Evolutionary conservation across 2,329 filamentous ascomycete genomes (phyloP).

Genomic region (Diaporthe batatas): DNA sequence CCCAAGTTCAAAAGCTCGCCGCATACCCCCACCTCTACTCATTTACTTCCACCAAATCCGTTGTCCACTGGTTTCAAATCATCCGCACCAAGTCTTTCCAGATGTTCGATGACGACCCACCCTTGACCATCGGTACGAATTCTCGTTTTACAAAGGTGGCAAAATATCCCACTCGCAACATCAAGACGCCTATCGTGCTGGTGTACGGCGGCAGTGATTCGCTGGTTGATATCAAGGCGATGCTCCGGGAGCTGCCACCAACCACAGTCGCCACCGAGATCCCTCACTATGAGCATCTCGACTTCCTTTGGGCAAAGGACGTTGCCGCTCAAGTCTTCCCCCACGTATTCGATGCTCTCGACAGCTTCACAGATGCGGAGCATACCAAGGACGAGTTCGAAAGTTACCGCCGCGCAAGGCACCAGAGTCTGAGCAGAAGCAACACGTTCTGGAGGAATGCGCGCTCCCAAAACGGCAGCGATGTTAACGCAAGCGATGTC

Average conservation of each 20-base stretch:
- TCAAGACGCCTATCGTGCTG: slow-evolving; percentile 93
- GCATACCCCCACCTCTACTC: slow-evolving; percentile 97
- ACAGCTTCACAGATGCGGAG: slow-evolving; percentile 73
- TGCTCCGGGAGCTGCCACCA: slow-evolving; percentile 88
- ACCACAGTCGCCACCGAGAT: slow-evolving; percentile 90
- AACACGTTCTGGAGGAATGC: slow-evolving; percentile 49
- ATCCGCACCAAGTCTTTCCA: slow-evolving; percentile 97
- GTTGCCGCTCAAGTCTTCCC: slow-evolving; percentile 88
- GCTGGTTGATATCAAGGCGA: slow-evolving; percentile 91
- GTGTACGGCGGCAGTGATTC: slow-evolving; percentile 96
- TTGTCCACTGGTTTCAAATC: slow-evolving; percentile 99
- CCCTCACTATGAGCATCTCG: slow-evolving; percentile 94
- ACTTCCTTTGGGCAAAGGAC: slow-evolving; percentile 94
- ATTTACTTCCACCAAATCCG: slow-evolving; percentile 95
- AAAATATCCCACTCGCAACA: slow-evolving; percentile 96
- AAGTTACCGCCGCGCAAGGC: slow-evolving; percentile 66
- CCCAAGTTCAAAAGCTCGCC: slow-evolving; percentile 88
- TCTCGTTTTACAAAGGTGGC: slow-evolving; percentile 96
- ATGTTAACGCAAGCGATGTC: slow-evolving; percentile 49
- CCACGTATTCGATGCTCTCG: slow-evolving; percentile 90
- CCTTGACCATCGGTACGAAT: slow-evolving; percentile 74
- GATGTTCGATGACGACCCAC: slow-evolving; percentile 97
- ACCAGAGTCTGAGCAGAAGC: slow-evolving; percentile 59
- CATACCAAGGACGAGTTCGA: slow-evolving; percentile 73
- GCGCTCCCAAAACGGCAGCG: slow-evolving; percentile 43